Base-by-base conservation (phyloP, 345 rosid species). In the Pistacia integerrima region DNA sequence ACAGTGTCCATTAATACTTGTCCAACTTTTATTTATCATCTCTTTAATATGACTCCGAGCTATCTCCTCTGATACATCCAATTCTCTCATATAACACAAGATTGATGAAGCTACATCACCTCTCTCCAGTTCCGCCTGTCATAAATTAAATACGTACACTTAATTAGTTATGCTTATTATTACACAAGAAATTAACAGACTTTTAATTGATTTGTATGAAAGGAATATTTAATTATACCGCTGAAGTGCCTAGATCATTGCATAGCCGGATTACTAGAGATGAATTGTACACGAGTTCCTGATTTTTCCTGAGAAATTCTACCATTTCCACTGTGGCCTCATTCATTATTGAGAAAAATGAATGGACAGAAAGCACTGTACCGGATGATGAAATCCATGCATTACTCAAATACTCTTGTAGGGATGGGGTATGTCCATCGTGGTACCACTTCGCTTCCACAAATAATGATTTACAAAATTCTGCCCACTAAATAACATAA, bases 91-190 rank as follows among this genome's bases (percentile, higher is more conserved):
- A 57, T 59, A 74, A 57, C 91, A 86, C 22, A 67, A 12, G 44
- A 90, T 69, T 0, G 90, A 84, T 17, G 91, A 86, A 18, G 91
- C 82, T 5, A 83, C 86, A 73, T 87, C 90, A 20, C 90, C 91
- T 76, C 91, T 85, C 77, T 89, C 90, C 38, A 56, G 74, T 61
- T 89, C 91, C 7, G 81, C 90, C 91, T 87, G 79, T 25, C 44
- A 11, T 0, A 44, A 38, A 1, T 52, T 52, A 52, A 52, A 7
- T 10, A n/a, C 9, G 65, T 22, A 14, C 33, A 14, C 13, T 52
- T 52, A 52, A 52, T 3, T 52, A 12, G 13, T 12, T 3, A 20
- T 14, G 48, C 11, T 14, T 9, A 20, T 30, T 11, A 64, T 14
- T 14, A 55, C 33, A 46, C 12, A 35, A 10, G 4, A 3, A 48